phyloP scores from a whole-genome alignment of 2,329 filamentous ascomycete genomes.

The Botrytis fabae region DNA sequence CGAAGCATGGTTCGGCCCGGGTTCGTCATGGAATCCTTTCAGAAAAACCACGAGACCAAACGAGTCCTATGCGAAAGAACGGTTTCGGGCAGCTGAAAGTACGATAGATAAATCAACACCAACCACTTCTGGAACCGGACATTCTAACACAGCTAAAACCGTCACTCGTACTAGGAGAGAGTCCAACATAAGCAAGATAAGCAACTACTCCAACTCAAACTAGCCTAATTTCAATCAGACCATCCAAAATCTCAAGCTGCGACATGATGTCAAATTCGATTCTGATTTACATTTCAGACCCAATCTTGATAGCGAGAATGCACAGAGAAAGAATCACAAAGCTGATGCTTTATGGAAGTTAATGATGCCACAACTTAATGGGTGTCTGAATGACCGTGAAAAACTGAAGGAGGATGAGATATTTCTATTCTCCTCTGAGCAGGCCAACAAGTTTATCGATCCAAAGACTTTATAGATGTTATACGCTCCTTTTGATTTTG shows the following conservation, averaged over 20 bases:
- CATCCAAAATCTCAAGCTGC: slow-evolving; percentile 40
- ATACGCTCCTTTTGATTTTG: too few relatives aligned
- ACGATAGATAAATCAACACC: not conserved
- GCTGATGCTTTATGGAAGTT: slow-evolving; percentile 51
- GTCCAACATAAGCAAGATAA: too few relatives aligned
- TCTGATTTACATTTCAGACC: slow-evolving; percentile 88
- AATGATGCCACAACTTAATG: too few relatives aligned
- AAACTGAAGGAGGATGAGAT: too few relatives aligned
- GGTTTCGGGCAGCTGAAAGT: not conserved
- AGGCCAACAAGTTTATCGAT: too few relatives aligned
- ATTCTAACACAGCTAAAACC: not conserved
- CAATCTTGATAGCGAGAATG: slow-evolving; percentile 84
- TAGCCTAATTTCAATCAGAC: too few relatives aligned
- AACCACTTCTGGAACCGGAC: not conserved
- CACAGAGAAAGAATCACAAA: slow-evolving; percentile 73
- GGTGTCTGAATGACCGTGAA: too few relatives aligned
- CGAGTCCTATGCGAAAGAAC: not conserved
- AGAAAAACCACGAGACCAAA: not conserved
- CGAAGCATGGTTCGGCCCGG: not conserved
- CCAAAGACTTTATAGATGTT: too few relatives aligned
- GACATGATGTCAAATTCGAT: slow-evolving; percentile 89
- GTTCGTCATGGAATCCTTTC: too few relatives aligned
- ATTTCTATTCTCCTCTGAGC: too few relatives aligned
- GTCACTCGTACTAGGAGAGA: too few relatives aligned
- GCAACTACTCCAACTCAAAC: too few relatives aligned